Base-by-base conservation (phyloP, 306 rosid genomes). In the Cyclanthera cordifolia region DNA sequence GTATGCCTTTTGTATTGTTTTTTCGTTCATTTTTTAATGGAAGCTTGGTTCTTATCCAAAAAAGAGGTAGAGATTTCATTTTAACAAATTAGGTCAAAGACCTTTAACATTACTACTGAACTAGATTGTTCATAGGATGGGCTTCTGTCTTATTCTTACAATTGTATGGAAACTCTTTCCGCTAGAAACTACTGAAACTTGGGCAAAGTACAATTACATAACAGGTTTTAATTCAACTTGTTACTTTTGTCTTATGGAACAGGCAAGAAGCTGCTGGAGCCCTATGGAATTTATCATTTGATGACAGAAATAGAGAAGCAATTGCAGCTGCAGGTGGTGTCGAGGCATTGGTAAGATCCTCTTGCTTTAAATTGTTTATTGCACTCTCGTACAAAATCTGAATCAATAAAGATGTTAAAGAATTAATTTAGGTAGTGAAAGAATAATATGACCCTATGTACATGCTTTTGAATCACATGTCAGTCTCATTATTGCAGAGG, bases 221-320 rank as follows among this genome's bases (percentile, higher is more conserved):
- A n/a, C n/a, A 14, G 61, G 48, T 68, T 34, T 50, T 32, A 14
- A 11, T 51, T 48, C 17, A 39, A 32, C 25, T 25, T 53, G n/a
- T 50, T 23, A 24, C 17, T 30, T 59, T 34, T 71, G 24, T 52
- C 52, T 17, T 54, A 20, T 76, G 49, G n/a, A 51, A 71, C 82
- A 94, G 99, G 83, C 99, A 94, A 90, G 99, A 94, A 82, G 99
- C 99, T 50, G 99, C 99, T 56, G 99, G 99, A 58, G 99, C 99
- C 11, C 85, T 94, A 71, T 94, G 99, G 99, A 94, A 94, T 81
- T 82, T 94, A 73, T 94, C 99, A 28, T 94, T 94, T 79, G 99
- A 94, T 43, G 99, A 94, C 80, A 86, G 96, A 86, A 94, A 94
- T 77, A 85, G 99, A 76, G 99, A 94, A 75, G 91, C 97, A 74